Base-by-base conservation (phyloP, 495 filamentous ascomycete genomes). In the Xylaria grammica region DNA sequence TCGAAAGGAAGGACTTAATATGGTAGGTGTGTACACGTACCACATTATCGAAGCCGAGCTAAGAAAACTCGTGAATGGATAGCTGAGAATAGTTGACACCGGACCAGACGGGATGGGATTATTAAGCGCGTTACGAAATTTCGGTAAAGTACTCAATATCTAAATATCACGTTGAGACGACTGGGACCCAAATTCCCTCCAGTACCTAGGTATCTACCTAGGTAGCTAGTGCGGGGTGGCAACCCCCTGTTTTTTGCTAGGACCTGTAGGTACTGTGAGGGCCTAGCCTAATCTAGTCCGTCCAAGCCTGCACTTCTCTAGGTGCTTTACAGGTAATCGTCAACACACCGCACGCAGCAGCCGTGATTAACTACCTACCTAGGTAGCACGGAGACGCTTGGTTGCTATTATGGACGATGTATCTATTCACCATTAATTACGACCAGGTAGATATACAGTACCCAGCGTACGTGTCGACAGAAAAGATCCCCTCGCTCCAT, bases 41-140 rank as follows among this genome's bases (percentile, higher is more conserved):
- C 71, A 74, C 71, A 74, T 74, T 20, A 22, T 65, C 48, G 36
- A n/a, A 29, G 22, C 22, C 9, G 26, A 45, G 8, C 38, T 15
- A 30, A 20, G 22, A 27, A 1, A 9, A 5, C 29, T 32, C 7
- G 30, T 30, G 59, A 19, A 26, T 24, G 17, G 36, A 26, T 59
- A 29, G 42, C 10, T 15, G 51, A 20, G 19, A 56, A n/a, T n/a
- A n/a, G n/a, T n/a, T 42, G 20, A 24, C 26, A 36, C 45, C 36
- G 0, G 19, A 24, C 17, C 11, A 10, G 20, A 7, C 46, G 24
- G 22, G n/a, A 32, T n/a, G 34, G 36, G 50, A 19, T 45, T 52
- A 30, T 42, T 24, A 11, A 38, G 55, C 46, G 63, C 55, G 54
- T 59, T 32, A 58, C 54, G 53, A 58, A 30, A 58, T 56, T 64